Evolutionary conservation across 2,329 filamentous ascomycete species (phyloP), one percentile per base, ranked within the genome.

Genomic region (Purpureocillium lavendulum): DNA sequence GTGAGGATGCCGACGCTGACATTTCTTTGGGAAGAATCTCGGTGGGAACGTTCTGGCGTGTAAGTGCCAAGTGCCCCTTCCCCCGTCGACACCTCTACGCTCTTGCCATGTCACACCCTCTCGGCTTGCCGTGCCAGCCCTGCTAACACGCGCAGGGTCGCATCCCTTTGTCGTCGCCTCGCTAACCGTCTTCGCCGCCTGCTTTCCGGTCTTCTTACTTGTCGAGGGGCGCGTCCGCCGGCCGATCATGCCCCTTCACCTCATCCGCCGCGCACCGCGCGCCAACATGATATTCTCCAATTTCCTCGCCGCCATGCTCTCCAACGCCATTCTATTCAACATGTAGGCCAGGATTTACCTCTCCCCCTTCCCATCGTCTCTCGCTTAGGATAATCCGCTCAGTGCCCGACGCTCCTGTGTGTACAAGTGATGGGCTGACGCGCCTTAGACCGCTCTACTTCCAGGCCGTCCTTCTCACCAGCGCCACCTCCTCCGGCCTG

Each of bases 401-500:
- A 16, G 21, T n/a, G 9, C n/a, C n/a, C 2, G 2, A 11, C 15
- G 12, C 17, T 13, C 21, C 10, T 26, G 21, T 26, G 21, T 10
- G 21, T 26, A 10, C n/a, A n/a, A n/a, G n/a, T n/a, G 4, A 3
- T 2, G 3, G 29, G 29, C 16, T 30, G 4, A 18, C 2, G 5
- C 3, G 9, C 4, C 4, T 21, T 26, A 77, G 77, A 6, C 84
- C 84, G 1, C 66, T 89, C 7, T 89, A 82, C 64, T 88, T 86
- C 62, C 83, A 87, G 55, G 82, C 80, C 30, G 82, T 87, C 18
- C 77, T 85, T 35, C 70, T 84, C 38, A 78, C 81, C 42, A 73
- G 70, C 6, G 80, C 84, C 13, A 87, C 84, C 1, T 66, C 70
- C 17, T 86, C 84, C 1, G 84, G 84, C n/a, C 72, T 87, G 21